Conservation (phyloP, 768 basidiomycete genomes). For the Tulasnella calospora region DNA sequence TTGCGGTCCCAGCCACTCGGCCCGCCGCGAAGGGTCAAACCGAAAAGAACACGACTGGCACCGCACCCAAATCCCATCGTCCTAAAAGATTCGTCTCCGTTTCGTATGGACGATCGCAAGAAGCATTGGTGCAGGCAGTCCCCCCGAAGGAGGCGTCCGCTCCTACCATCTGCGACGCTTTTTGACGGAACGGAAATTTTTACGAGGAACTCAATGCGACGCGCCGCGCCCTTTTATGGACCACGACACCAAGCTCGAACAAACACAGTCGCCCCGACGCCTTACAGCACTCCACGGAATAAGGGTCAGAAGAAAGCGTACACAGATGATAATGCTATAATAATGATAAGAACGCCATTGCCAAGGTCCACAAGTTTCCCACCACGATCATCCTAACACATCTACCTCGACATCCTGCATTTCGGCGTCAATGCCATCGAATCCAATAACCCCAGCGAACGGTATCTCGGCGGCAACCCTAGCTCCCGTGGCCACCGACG, state of each 20-base stretch:
- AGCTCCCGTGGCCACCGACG: background rate
- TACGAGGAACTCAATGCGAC: background rate
- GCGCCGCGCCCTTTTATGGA: background rate
- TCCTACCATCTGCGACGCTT: constrained; percentile 26
- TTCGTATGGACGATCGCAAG: constrained; percentile 22
- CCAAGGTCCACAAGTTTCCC: background rate
- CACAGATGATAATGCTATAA: background rate
- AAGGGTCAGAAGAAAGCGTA: background rate
- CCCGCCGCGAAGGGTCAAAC: constrained; percentile 19
- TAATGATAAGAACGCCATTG: background rate
- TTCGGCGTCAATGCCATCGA: background rate
- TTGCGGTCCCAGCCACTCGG: constrained; percentile 25
- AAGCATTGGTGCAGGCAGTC: constrained; percentile 24
- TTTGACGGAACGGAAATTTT: constrained; percentile 13
- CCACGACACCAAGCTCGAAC: background rate
- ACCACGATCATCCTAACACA: background rate
- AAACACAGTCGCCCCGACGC: background rate
- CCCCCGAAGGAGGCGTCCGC: constrained; percentile 17
- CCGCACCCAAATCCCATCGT: constrained; percentile 27
- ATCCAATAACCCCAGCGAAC: background rate
- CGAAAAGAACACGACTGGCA: constrained; percentile 17
- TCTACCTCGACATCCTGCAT: background rate
- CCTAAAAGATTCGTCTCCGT: constrained; percentile 17
- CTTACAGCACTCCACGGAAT: background rate
- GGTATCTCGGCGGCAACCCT: background rate